Base-by-base conservation (phyloP, 2,329 filamentous ascomycete species). In the Didymella segeticola region DNA sequence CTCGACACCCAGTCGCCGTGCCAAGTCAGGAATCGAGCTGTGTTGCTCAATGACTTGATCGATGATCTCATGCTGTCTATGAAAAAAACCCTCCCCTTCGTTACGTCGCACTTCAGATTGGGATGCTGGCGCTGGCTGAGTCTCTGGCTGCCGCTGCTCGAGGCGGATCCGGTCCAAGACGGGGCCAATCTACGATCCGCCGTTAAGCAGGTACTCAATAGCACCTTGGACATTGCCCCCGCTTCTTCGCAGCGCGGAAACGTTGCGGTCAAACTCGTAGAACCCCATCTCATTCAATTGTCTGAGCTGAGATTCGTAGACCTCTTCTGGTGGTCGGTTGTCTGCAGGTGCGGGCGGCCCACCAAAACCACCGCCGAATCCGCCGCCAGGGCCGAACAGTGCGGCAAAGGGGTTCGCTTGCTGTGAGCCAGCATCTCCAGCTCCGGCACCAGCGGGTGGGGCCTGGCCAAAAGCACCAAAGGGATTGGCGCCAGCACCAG, bases 271-370 rank as follows among this genome's bases (percentile, higher is more conserved):
- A 70, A 98, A 99, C 71, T 99, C 93, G 72, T 87, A 96, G 78
- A 99, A 99, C 3, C 95, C 95, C 95, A 99, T 99, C 62, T 98
- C 95, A 74, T 99, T 99, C 58, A 99, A 79, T 77, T 98, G 92
- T 56, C 91, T 83, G 43, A 99, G 80, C 77, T 99, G 93, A 26
- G 90, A 87, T 3, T 90, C 92, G 67, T 96, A 99, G 54, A 91
- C 82, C 76, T 98, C 95, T 80, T 99, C 95, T 0, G 95, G 93
- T 4, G 95, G 93, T 58, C 93, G 84, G 68, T 83, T 96, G 76
- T 99, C 95, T 2, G 83, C 76, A 5, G 91, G 89, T 29, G 71
- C 61, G n/a, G 70, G 68, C n/a, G 70, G 56, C 5, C 62, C 63
- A n/a, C 73, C 62, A 29, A 69, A 74, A 30, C 72, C 72, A 54